A percentile compares a stretch with the other conserved stretches of the same genome.
phyloP scores from a whole-genome alignment of 1,284 basidiomycete genomes.

The Ceratobasidium theobromae region DNA sequence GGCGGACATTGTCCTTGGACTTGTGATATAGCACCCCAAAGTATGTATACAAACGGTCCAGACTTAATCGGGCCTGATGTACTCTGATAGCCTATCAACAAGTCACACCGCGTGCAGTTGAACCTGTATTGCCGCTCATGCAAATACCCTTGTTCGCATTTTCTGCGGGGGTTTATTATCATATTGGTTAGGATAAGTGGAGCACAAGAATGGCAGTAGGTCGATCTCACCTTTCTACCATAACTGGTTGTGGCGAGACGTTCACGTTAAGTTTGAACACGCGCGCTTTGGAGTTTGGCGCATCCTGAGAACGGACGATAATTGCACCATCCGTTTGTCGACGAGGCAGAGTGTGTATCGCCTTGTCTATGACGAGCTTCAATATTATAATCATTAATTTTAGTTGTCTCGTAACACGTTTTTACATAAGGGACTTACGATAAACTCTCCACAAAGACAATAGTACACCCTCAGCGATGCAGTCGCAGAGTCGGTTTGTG shows the following conservation, averaged over 20 bases:
- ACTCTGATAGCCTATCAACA: slow-evolving; percentile 73
- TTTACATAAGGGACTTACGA: slow-evolving; percentile 53
- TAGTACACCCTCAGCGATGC: slow-evolving; percentile 79
- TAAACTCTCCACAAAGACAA: slow-evolving; percentile 82
- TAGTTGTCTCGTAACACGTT: background rate
- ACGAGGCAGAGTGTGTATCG: slow-evolving; percentile 63
- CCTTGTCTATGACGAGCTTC: slow-evolving; percentile 80
- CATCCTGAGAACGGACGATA: slow-evolving; percentile 68
- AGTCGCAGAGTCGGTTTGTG: slow-evolving; percentile 73
- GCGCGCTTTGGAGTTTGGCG: slow-evolving; percentile 55
- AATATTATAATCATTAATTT: slow-evolving; percentile 31
- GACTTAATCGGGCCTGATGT: slow-evolving; percentile 70
- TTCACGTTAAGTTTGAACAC: slow-evolving; percentile 78
- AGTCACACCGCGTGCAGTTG: slow-evolving; percentile 69
- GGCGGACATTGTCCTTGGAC: slow-evolving; percentile 74
- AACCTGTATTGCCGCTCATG: slow-evolving; percentile 76
- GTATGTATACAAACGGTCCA: slow-evolving; percentile 69
- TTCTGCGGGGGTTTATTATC: slow-evolving; percentile 45
- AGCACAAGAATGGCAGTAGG: slow-evolving; percentile 40
- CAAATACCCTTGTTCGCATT: slow-evolving; percentile 9
- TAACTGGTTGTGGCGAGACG: slow-evolving; percentile 56
- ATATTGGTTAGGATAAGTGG: slow-evolving; percentile 21
- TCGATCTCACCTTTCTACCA: slow-evolving; percentile 51
- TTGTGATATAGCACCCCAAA: slow-evolving; percentile 72
- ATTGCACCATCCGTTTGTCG: slow-evolving; percentile 72